Conservation (phyloP, 345 rosid genomes). For the Xanthoceras sorbifolium region DNA sequence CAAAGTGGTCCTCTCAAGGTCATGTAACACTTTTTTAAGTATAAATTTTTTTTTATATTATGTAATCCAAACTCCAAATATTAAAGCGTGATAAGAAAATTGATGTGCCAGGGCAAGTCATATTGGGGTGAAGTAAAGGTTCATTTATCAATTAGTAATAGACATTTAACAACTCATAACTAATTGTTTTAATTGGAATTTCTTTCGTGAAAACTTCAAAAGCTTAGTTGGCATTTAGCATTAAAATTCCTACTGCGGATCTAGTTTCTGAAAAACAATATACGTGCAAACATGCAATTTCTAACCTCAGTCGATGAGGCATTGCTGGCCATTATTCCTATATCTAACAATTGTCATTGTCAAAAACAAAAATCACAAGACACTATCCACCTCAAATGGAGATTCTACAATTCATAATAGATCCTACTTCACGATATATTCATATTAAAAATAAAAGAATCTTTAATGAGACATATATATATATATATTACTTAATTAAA, state of each 20-base stretch:
- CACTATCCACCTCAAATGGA: neutral
- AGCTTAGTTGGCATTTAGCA: neutral
- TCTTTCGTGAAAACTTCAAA: neutral
- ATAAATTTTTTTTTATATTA: too few species aligned
- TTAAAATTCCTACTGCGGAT: neutral
- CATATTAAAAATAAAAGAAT: neutral
- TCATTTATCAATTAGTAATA: neutral
- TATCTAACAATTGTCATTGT: neutral
- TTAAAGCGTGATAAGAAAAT: neutral
- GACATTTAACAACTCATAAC: neutral
- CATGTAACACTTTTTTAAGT: neutral
- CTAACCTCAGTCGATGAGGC: neutral
- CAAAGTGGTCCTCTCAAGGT: neutral
- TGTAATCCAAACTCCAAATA: neutral
- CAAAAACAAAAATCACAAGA: neutral
- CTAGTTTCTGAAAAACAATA: neutral
- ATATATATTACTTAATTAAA: too few species aligned
- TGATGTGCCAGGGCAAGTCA: neutral
- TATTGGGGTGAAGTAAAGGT: neutral
- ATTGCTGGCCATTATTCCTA: neutral
- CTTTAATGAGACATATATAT: too few species aligned
- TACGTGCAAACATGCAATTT: neutral
- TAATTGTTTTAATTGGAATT: neutral
- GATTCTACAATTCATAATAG: neutral
- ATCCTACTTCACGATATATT: neutral